phyloP scores from a whole-genome alignment of 1,284 basidiomycete species.

The Apiotrichum mycotoxinovorans region DNA sequence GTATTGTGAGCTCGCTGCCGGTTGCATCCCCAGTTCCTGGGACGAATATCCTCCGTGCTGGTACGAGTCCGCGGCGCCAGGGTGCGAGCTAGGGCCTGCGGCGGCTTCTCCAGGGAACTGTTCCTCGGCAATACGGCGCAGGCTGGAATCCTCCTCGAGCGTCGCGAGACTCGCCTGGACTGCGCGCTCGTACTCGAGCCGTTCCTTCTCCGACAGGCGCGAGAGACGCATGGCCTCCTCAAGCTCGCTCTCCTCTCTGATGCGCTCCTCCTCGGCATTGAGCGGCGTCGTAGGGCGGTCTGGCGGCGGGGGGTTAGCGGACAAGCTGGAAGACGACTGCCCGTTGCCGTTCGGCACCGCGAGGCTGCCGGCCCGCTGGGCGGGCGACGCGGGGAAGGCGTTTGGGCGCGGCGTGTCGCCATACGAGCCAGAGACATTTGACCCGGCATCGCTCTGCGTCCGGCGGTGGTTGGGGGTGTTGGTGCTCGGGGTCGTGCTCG shows the following conservation, averaged over 20 bases:
- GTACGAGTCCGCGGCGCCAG: background rate
- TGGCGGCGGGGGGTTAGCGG: background rate
- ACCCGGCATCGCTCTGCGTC: background rate
- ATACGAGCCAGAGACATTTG: background rate
- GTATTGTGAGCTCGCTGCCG: background rate
- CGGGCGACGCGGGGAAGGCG: slow-evolving; percentile 11
- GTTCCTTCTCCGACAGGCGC: slow-evolving; percentile 32
- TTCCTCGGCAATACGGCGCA: slow-evolving; percentile 1
- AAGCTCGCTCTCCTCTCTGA: slow-evolving; percentile 42
- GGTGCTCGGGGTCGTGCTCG: too few relatives aligned
- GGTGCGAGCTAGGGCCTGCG: background rate
- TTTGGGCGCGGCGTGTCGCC: slow-evolving; percentile 5
- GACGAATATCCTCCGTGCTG: background rate
- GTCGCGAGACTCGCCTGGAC: slow-evolving; percentile 37
- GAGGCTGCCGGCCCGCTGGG: background rate
- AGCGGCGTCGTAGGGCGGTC: slow-evolving; percentile 14
- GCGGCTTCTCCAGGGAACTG: background rate
- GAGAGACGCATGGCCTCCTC: slow-evolving; percentile 43
- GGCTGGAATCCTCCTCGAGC: slow-evolving; percentile 22
- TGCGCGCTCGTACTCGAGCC: slow-evolving; percentile 40
- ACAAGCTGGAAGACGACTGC: background rate
- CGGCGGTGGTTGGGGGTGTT: background rate
- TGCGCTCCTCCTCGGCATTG: slow-evolving; percentile 28
- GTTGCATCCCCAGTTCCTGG: background rate
- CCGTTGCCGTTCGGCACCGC: background rate